Conservation (phyloP, 2,329 filamentous ascomycete genomes). For the Trichophyton equinum region DNA sequence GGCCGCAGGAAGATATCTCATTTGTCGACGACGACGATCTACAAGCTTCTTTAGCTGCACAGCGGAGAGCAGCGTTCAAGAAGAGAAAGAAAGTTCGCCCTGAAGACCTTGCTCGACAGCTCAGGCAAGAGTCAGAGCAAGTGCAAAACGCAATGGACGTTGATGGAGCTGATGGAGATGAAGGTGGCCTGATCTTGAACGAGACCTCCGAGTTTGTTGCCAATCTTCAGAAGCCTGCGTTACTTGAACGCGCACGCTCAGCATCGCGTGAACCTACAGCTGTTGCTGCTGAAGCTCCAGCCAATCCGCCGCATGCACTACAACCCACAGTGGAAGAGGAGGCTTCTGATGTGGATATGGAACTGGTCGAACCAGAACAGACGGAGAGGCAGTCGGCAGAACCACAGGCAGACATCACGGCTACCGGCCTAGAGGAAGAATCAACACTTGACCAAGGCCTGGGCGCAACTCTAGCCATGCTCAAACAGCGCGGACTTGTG, state of each 20-base stretch:
- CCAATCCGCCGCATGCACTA: conserved; percentile 13
- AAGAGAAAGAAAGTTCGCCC: conserved; percentile 79
- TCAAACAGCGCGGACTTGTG: conserved; percentile 75
- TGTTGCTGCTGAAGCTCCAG: conserved; percentile 13
- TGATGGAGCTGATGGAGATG: conserved; percentile 42
- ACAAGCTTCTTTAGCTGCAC: conserved; percentile 71
- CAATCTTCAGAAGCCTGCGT: conserved; percentile 58
- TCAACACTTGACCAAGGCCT: conserved; percentile 65
- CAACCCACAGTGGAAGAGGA: conserved; percentile 39
- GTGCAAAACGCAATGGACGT: conserved; percentile 44
- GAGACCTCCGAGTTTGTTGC: conserved; percentile 93
- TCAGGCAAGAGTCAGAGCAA: conserved; percentile 48
- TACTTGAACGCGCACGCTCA: conserved; percentile 40
- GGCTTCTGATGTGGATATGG: conserved; percentile 44
- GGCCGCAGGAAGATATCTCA: conserved; percentile 51
- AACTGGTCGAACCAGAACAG: conserved; percentile 35
- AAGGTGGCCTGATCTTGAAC: conserved; percentile 80
- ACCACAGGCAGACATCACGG: conserved; percentile 42
- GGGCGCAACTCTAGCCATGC: conserved; percentile 66
- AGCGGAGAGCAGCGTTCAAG: conserved; percentile 72
- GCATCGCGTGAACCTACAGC: conserved; percentile 24
- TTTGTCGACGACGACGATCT: conserved; percentile 89
- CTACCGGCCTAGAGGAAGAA: conserved; percentile 73
- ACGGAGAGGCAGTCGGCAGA: conserved; percentile 34
- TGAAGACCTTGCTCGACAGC: conserved; percentile 72